Evolutionary conservation across 2,329 filamentous ascomycete species (phyloP).

Genomic region (Trichophaea hybrida): DNA sequence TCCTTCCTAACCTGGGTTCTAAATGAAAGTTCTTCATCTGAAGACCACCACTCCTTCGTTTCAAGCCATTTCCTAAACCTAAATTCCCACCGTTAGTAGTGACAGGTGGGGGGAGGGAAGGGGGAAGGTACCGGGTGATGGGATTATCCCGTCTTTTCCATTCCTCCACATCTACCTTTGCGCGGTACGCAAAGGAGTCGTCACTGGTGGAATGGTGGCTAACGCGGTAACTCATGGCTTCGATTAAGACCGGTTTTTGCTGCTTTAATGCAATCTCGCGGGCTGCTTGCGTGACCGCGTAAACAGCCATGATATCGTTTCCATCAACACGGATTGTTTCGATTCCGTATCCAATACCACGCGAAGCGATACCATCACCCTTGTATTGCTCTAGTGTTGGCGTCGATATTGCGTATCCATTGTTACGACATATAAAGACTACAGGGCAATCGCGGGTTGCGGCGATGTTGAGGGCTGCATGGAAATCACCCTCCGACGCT

Average conservation of each 20-base stretch:
- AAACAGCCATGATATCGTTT: conserved; percentile 85
- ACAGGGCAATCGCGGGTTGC: conserved; percentile 77
- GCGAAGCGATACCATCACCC: conserved; percentile 76
- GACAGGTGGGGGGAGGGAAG: not conserved
- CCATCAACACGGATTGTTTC: conserved; percentile 84
- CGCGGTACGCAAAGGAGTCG: conserved; percentile 91
- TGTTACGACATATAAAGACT: conserved; percentile 83
- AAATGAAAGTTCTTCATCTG: conserved; percentile 61
- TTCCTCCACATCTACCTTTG: conserved; percentile 70
- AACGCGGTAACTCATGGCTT: conserved; percentile 97
- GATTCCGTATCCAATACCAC: conserved; percentile 83
- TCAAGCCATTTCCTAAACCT: conserved; percentile 76
- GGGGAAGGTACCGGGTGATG: conserved; percentile 4
- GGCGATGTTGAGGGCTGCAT: conserved; percentile 79
- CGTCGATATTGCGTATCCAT: conserved; percentile 81
- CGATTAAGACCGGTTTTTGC: conserved; percentile 53
- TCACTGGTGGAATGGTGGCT: conserved; percentile 94
- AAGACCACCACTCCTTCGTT: conserved; percentile 66
- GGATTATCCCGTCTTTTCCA: conserved; percentile 6
- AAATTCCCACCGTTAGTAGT: not conserved
- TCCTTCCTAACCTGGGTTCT: conserved; percentile 54
- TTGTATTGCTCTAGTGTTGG: conserved; percentile 83
- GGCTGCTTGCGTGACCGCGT: conserved; percentile 64
- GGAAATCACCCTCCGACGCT: conserved; percentile 82
- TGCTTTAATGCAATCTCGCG: conserved; percentile 62